A percentile compares a stretch with the other conserved stretches of the same genome.
Conservation (phyloP, 2,329 filamentous ascomycete genomes). For the Colletotrichum navitas region DNA sequence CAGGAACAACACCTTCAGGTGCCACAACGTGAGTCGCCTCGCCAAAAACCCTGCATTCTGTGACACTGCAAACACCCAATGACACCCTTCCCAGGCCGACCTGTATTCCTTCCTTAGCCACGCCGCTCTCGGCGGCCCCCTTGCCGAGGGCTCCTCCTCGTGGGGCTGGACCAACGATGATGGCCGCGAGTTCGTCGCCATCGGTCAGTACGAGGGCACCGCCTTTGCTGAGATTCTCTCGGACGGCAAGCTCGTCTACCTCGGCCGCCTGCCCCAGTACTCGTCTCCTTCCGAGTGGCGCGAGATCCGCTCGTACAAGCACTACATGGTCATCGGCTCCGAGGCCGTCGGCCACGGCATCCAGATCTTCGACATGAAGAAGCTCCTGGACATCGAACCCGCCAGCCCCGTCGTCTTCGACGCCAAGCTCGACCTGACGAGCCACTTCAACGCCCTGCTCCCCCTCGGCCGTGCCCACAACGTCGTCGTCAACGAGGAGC, state of each 20-base stretch:
- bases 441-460: slow-evolving; percentile 50
- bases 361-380: slow-evolving; percentile 73
- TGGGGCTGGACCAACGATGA: slow-evolving; percentile 63
- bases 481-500: slow-evolving; percentile 62
- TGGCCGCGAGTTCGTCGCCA: slow-evolving; percentile 60
- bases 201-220: slow-evolving; percentile 60
- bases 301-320: slow-evolving; percentile 52
- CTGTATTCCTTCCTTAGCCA: slow-evolving; percentile 69
- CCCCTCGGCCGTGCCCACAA: slow-evolving; percentile 57
- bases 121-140: slow-evolving; percentile 61
- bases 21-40: slow-evolving; percentile 55
- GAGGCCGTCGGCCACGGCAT: slow-evolving; percentile 64
- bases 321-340: slow-evolving; percentile 55
- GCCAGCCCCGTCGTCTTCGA: slow-evolving; percentile 51
- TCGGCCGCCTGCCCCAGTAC: slow-evolving; percentile 54
- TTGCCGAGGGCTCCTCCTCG: slow-evolving; percentile 53
- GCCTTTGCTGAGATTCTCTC: slow-evolving; percentile 59
- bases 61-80: background rate
- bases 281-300: slow-evolving; percentile 47
- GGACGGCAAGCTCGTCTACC: slow-evolving; percentile 57
- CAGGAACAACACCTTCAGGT: slow-evolving; percentile 61
- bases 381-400: slow-evolving; percentile 60
- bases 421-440: slow-evolving; percentile 49
- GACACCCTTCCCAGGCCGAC: slow-evolving; percentile 51
- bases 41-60: background rate